These are phyloP conservation scores for Primulina eburnea DNA, from an alignment of 257 asterid species.

Conservation along the genomic window DNA sequence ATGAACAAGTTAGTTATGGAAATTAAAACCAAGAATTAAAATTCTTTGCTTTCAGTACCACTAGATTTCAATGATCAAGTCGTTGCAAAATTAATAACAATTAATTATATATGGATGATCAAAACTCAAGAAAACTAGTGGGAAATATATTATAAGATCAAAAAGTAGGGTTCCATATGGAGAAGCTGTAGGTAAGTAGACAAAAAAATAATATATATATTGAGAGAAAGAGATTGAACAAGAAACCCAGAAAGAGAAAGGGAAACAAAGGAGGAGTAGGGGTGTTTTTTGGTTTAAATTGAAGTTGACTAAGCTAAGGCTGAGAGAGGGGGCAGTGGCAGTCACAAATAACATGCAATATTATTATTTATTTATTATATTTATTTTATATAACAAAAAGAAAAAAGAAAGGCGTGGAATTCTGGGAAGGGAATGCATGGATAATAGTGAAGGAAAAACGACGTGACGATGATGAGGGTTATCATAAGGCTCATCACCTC, in stretches of 20 bases:
- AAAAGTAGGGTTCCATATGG: background rate
- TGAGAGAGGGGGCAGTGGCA: background rate
- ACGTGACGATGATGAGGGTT: conserved; percentile 97
- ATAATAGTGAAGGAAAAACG: conserved; percentile 33
- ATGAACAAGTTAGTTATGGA: background rate
- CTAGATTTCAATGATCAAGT: background rate
- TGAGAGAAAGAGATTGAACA: conserved; percentile 46
- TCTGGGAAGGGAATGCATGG: background rate
- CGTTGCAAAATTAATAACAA: background rate
- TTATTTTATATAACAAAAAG: too few relatives aligned
- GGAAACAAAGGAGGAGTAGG: background rate
- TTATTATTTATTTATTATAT: too few relatives aligned
- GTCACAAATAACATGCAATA: background rate
- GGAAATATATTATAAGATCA: background rate
- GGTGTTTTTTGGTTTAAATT: background rate
- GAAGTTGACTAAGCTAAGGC: background rate
- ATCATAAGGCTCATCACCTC: conserved; percentile 93
- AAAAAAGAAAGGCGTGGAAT: background rate
- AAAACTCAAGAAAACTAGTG: background rate
- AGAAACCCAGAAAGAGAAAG: conserved; percentile 2
- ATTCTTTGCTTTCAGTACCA: background rate
- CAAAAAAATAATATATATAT: background rate
- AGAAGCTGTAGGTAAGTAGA: background rate
- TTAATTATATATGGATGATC: background rate
- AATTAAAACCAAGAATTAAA: background rate